These are phyloP conservation scores for Kodamaea fungicola DNA, from an alignment of 1,139 yeast species.

Conservation along the genomic window DNA sequence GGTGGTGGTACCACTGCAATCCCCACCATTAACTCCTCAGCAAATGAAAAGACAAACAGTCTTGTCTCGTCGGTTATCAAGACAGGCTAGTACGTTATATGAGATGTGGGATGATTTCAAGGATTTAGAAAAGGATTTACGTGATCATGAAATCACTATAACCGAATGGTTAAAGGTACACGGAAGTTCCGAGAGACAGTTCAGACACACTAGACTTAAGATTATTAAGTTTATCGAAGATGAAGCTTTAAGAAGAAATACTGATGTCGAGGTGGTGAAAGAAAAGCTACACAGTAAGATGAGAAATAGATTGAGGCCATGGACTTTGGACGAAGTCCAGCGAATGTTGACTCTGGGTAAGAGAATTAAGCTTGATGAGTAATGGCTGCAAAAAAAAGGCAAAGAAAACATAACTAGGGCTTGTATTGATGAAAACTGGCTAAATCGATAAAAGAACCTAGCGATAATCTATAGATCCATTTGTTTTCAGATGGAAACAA, in stretches of 20 bases:
- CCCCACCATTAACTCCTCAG: slow-evolving; percentile 7
- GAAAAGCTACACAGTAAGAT: slow-evolving; percentile 31
- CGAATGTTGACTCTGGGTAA: slow-evolving; percentile 34
- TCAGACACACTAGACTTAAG: slow-evolving; percentile 32
- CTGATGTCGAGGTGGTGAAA: slow-evolving; percentile 24
- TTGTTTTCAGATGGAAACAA: no score
- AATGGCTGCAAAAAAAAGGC: background rate
- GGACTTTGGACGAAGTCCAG: slow-evolving; percentile 41
- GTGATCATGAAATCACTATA: slow-evolving; percentile 25
- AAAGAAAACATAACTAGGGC: no score
- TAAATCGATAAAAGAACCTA: no score
- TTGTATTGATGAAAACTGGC: no score
- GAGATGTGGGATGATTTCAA: slow-evolving; percentile 43
- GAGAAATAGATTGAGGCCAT: slow-evolving; percentile 32
- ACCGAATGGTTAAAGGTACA: slow-evolving; percentile 38
- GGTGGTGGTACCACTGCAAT: slow-evolving; percentile 4
- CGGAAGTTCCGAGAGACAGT: slow-evolving; percentile 33
- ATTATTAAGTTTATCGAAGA: slow-evolving; percentile 34
- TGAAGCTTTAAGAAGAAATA: slow-evolving; percentile 24
- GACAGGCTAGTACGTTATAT: slow-evolving; percentile 31
- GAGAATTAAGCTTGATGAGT: slow-evolving; percentile 27
- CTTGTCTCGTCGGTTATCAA: slow-evolving; percentile 25
- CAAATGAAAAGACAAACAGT: slow-evolving; percentile 20
- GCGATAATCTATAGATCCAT: no score
- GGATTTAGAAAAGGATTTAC: slow-evolving; percentile 26